Conservation (phyloP, 2,329 filamentous ascomycete species). For the Thelonectria discophora region DNA sequence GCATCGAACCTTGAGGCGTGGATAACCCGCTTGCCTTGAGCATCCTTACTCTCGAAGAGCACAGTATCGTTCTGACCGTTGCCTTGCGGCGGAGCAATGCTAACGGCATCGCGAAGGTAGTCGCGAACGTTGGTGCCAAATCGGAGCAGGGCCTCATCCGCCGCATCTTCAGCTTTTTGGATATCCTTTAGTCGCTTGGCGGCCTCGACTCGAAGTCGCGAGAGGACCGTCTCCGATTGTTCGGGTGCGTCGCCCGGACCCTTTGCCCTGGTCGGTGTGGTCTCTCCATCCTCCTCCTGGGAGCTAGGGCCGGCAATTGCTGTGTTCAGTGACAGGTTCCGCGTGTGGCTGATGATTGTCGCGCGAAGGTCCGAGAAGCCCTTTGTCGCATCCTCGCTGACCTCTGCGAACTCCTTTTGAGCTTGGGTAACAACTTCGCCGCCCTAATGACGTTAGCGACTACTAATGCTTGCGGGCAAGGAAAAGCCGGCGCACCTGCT, state of each 20-base stretch:
- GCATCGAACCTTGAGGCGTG: slow-evolving; percentile 95
- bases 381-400: slow-evolving; percentile 82
- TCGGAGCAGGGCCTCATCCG: slow-evolving; percentile 91
- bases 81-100: slow-evolving; percentile 77
- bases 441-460: slow-evolving; percentile 60
- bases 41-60: slow-evolving; percentile 93
- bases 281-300: slow-evolving; percentile 50
- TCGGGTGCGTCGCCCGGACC: slow-evolving; percentile 52
- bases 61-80: slow-evolving; percentile 67
- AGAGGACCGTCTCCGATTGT: slow-evolving; percentile 72
- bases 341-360: slow-evolving; percentile 75
- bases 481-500: slow-evolving; percentile 70
- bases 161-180: slow-evolving; percentile 91
- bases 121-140: slow-evolving; percentile 91
- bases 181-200: slow-evolving; percentile 87
- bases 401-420: slow-evolving; percentile 82
- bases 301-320: slow-evolving; percentile 44
- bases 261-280: slow-evolving; percentile 57
- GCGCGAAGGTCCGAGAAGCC: slow-evolving; percentile 77
- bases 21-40: slow-evolving; percentile 88
- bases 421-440: slow-evolving; percentile 86
- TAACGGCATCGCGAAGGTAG: slow-evolving; percentile 90
- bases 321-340: slow-evolving; percentile 73
- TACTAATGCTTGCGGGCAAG: slow-evolving; percentile 6
- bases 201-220: slow-evolving; percentile 79